Base-by-base conservation (phyloP, 2,329 filamentous ascomycete species). In the Neopestalotiopsis rosae region DNA sequence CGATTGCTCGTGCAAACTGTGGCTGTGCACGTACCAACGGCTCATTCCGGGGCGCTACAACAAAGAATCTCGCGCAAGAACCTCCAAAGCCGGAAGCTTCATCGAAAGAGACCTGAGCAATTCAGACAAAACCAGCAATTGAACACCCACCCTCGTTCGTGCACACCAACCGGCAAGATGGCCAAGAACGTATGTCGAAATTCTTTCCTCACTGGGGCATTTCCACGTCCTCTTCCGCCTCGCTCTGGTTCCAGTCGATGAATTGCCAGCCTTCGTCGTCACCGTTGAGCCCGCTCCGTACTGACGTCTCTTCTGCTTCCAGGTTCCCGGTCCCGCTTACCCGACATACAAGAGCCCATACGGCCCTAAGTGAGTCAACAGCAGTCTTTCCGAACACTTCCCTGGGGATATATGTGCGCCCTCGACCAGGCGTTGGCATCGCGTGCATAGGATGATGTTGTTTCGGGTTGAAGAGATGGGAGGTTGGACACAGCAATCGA, bases 311-410 rank as follows among this genome's bases (percentile, higher is more conserved):
- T 14, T 42, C 45, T 49, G 14, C 38, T 59, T 63, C 20, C 74
- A 88, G 86, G 83, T 83, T 79, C 82, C 82, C 76, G 74, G 81
- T 77, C 76, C 80, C 71, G 74, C 79, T 72, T 78, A 74, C 71
- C 78, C 80, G 61, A 73, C 79, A 71, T 91, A 90, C 85, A 87
- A 86, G 82, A 91, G 88, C 82, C 83, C 85, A 73, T 90, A 89
- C 79, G 89, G 88, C 78, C 90, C 90, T 66, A 91, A 90, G 90
- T 91, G 88, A 82, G 85, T 82, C 79, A 79, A 64, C 38, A 3
- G 17, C n/a, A 24, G 40, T 28, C 38, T 32, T 24, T 32, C 20
- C 61, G 40, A 64, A 28, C 5, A 14, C 12, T 5, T 64, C 61
- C 42, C 24, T 12, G n/a, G 61, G 70, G 45, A 69, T 61, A 65